phyloP scores from a whole-genome alignment of 2,329 filamentous ascomycete genomes.

The Orbilia oligospora region DNA sequence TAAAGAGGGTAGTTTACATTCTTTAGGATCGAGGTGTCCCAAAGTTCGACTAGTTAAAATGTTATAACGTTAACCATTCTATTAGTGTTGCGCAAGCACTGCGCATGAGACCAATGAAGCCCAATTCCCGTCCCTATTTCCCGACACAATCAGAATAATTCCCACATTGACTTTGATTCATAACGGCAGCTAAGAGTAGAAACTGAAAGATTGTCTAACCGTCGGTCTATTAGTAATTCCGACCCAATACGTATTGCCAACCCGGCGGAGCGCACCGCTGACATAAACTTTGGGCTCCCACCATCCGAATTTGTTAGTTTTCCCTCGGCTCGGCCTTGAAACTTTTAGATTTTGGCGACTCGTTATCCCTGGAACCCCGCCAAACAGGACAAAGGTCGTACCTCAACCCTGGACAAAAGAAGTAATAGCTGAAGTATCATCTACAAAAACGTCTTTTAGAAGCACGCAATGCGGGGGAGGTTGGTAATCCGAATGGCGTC shows the following conservation, averaged over 20 bases:
- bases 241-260: neutral
- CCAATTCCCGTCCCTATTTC: too few relatives aligned
- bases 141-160: neutral
- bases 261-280: neutral
- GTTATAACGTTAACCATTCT: too few relatives aligned
- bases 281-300: neutral
- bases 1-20: too few relatives aligned
- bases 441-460: neutral
- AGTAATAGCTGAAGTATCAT: constrained; percentile 1
- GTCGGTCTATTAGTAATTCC: constrained; percentile 1
- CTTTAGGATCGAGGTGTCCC: too few relatives aligned
- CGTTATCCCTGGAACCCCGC: constrained; percentile 12
- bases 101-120: too few relatives aligned
- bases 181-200: neutral
- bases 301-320: neutral
- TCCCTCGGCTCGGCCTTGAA: constrained; percentile 2
- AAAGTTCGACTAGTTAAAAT: too few relatives aligned
- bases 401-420: constrained; percentile 5
- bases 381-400: neutral
- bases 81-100: too few relatives aligned
- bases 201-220: neutral
- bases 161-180: neutral
- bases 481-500: constrained; percentile 55
- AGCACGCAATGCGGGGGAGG: constrained; percentile 53
- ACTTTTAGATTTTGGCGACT: neutral